phyloP scores from a whole-genome alignment of 2,329 filamentous ascomycete genomes.

The Fusarium nygamai region DNA sequence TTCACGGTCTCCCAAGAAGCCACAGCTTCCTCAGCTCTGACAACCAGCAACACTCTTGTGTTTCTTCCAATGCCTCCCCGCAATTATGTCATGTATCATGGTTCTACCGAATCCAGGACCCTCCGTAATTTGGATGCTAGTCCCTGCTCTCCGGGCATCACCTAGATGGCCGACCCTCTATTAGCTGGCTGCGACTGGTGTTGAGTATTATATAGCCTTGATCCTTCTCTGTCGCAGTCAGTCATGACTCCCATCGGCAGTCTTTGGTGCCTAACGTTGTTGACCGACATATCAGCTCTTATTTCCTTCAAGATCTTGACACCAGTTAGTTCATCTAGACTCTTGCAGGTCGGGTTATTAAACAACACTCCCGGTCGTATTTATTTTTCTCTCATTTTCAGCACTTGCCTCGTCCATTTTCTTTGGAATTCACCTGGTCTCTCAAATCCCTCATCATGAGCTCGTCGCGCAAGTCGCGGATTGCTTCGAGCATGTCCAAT shows the following conservation, averaged over 20 bases:
- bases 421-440: background rate
- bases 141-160: constrained; percentile 44
- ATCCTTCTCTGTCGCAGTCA: constrained; percentile 40
- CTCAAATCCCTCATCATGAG: constrained; percentile 49
- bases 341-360: constrained; percentile 26
- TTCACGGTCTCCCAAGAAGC: constrained; percentile 38
- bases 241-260: constrained; percentile 36
- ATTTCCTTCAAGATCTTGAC: background rate
- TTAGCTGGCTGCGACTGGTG: constrained; percentile 29
- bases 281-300: constrained; percentile 35
- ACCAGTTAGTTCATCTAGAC: constrained; percentile 27
- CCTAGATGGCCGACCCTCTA: constrained; percentile 26
- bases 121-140: constrained; percentile 49
- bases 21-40: constrained; percentile 35
- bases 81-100: constrained; percentile 60
- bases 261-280: constrained; percentile 42
- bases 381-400: constrained; percentile 4
- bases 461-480: constrained; percentile 57
- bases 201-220: constrained; percentile 43
- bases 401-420: background rate
- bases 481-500: constrained; percentile 54
- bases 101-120: constrained; percentile 49
- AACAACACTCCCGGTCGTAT: constrained; percentile 24
- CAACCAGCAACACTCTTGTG: constrained; percentile 16
- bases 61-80: constrained; percentile 44